These are phyloP conservation scores for Didymellaceae sp. DNA, from an alignment of 2,329 filamentous ascomycete species.

Conservation along the genomic window DNA sequence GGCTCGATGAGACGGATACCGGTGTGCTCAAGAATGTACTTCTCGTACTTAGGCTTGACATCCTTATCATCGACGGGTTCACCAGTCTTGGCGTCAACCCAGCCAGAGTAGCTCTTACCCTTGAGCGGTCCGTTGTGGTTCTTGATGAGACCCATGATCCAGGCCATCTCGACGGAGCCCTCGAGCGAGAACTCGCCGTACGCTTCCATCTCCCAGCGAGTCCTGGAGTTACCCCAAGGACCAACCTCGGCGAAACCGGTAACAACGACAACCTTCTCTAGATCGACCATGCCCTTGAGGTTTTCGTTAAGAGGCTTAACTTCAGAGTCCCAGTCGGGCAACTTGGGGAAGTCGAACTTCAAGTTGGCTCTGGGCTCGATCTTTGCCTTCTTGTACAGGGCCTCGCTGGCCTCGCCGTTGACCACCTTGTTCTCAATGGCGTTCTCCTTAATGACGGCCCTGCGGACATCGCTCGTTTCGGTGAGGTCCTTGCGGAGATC, in stretches of 20 bases:
- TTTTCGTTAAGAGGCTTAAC: conserved; percentile 85
- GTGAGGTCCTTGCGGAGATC: conserved; percentile 92
- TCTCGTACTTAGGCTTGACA: conserved; percentile 96
- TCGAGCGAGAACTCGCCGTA: conserved; percentile 96
- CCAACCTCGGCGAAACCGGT: conserved; percentile 96
- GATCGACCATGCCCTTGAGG: conserved; percentile 97
- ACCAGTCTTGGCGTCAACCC: conserved; percentile 92
- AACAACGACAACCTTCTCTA: conserved; percentile 97
- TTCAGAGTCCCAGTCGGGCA: conserved; percentile 91
- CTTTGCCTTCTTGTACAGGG: conserved; percentile 91
- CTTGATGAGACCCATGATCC: conserved; percentile 99
- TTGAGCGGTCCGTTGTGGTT: conserved; percentile 97
- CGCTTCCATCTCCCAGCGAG: conserved; percentile 99
- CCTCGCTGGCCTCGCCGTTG: conserved; percentile 91
- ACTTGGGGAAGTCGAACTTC: conserved; percentile 91
- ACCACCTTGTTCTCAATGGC: conserved; percentile 96
- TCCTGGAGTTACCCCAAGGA: conserved; percentile 98
- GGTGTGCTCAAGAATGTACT: conserved; percentile 92
- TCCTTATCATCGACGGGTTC: conserved; percentile 98
- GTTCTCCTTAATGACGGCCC: conserved; percentile 93
- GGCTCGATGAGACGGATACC: conserved; percentile 98
- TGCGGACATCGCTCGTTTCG: conserved; percentile 91
- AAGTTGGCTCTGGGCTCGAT: conserved; percentile 96
- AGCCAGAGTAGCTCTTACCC: conserved; percentile 94
- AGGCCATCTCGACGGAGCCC: conserved; percentile 98